phyloP scores from a whole-genome alignment of 2,329 filamentous ascomycete species.

The Epichloe aotearoae region DNA sequence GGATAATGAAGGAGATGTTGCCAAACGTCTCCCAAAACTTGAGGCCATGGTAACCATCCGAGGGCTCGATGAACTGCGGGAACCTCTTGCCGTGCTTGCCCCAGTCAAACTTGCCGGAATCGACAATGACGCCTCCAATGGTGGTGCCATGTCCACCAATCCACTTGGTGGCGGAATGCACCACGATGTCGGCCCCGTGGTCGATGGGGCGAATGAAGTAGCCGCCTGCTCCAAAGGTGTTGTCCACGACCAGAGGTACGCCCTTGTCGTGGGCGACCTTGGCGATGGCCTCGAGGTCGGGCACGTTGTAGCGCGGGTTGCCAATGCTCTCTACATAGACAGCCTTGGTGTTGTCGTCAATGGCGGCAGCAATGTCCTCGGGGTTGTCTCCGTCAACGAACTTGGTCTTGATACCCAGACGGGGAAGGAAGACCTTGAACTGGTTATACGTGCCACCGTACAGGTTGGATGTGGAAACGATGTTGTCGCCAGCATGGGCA shows the following conservation, averaged over 20 bases:
- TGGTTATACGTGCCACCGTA: constrained; percentile 97
- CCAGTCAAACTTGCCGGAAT: constrained; percentile 91
- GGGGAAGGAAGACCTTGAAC: constrained; percentile 78
- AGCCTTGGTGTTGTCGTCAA: constrained; percentile 88
- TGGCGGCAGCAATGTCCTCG: constrained; percentile 65
- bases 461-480: constrained; percentile 77
- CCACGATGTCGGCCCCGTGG: constrained; percentile 84
- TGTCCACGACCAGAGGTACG: constrained; percentile 64
- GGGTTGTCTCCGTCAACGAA: constrained; percentile 73
- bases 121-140: constrained; percentile 73
- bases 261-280: constrained; percentile 61
- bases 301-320: constrained; percentile 87
- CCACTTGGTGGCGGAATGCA: constrained; percentile 94
- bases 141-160: constrained; percentile 93
- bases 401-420: constrained; percentile 79
- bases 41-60: constrained; percentile 80
- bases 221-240: constrained; percentile 88
- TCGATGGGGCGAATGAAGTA: constrained; percentile 80
- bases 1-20: constrained; percentile 66
- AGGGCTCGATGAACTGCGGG: constrained; percentile 83
- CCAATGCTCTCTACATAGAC: constrained; percentile 87
- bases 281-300: constrained; percentile 77
- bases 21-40: constrained; percentile 94
- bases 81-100: constrained; percentile 71
- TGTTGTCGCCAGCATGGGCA: constrained; percentile 84